These are phyloP conservation scores for Metschnikowia cubensis DNA, from an alignment of 805 yeast species.

Conservation along the genomic window DNA sequence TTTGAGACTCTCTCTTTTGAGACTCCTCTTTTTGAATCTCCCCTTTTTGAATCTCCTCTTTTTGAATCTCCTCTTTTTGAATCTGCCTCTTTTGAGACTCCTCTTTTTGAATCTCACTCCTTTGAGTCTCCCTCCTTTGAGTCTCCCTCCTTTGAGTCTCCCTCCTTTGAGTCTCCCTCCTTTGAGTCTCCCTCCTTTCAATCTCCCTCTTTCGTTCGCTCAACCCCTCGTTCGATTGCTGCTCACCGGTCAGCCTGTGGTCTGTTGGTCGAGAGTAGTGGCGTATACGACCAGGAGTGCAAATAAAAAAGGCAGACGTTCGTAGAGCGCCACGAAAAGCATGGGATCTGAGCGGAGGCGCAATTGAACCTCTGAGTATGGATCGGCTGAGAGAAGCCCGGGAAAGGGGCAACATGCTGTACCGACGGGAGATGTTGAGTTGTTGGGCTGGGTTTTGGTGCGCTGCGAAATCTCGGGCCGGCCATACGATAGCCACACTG, in stretches of 20 bases:
- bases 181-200: no score
- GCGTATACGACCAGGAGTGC: neutral
- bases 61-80: no score
- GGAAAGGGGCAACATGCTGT: neutral
- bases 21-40: no score
- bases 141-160: no score
- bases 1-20: no score
- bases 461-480: constrained; percentile 4
- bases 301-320: neutral
- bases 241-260: neutral
- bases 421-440: neutral
- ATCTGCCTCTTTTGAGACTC: no score
- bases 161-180: no score
- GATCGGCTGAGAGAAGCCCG: neutral
- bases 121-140: no score
- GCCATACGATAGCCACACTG: neutral
- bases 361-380: neutral
- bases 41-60: no score
- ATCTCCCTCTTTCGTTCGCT: no score
- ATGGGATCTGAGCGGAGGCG: neutral
- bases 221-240: no score
- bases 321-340: neutral
- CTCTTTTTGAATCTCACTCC: no score
- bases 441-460: constrained; percentile 1
- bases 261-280: neutral